A percentile compares a stretch with the other conserved stretches of the same genome.
Conservation (phyloP, 2,329 filamentous ascomycete species). For the Teratosphaeria zuluensis region DNA sequence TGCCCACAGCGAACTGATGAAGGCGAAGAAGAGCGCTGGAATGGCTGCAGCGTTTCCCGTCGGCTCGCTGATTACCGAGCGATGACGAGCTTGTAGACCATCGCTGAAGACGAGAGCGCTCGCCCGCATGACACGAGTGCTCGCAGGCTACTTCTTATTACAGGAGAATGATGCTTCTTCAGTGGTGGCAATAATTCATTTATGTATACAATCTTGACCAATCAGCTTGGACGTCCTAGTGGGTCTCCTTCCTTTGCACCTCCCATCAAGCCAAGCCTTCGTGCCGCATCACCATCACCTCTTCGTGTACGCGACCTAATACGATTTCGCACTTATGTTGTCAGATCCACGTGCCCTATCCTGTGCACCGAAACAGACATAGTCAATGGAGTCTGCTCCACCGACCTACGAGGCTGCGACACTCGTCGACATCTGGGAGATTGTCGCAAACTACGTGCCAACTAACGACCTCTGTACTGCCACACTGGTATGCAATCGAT, state of each 20-base stretch:
- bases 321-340: background rate
- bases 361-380: background rate
- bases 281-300: background rate
- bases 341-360: background rate
- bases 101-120: background rate
- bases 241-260: background rate
- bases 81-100: background rate
- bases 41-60: slow-evolving; percentile 33
- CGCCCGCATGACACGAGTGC: background rate
- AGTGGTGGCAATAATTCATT: background rate
- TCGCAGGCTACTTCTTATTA: too few relatives aligned
- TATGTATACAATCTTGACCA: background rate
- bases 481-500: slow-evolving; percentile 46
- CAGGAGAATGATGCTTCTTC: background rate
- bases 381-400: slow-evolving; percentile 46
- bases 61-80: slow-evolving; percentile 28
- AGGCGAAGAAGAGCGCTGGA: slow-evolving; percentile 36
- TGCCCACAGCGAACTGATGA: slow-evolving; percentile 30
- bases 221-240: background rate
- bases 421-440: slow-evolving; percentile 44
- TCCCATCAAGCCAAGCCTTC: background rate
- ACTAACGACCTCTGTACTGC: slow-evolving; percentile 48
- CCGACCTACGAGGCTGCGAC: slow-evolving; percentile 52
- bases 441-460: slow-evolving; percentile 47
- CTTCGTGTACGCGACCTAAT: background rate